A percentile compares a stretch with the other conserved stretches of the same genome.
These are phyloP conservation scores for Mrakiaceae sp. DNA, from an alignment of 1,284 basidiomycete species.

Conservation along the genomic window DNA sequence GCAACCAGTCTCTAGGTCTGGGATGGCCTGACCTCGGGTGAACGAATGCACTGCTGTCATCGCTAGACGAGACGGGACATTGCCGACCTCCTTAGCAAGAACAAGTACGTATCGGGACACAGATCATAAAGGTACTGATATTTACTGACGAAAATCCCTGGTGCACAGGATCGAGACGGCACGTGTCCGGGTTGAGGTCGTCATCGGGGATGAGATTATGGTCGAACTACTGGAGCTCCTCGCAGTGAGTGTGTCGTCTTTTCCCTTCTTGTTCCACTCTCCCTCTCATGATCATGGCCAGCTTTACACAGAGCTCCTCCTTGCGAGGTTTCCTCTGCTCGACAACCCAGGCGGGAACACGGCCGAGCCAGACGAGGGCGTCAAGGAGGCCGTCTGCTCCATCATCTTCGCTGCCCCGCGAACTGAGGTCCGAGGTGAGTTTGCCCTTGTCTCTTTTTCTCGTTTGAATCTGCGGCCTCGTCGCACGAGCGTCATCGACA, in stretches of 20 bases:
- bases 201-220: constrained; percentile 76
- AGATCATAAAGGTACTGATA: constrained; percentile 40
- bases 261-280: neutral
- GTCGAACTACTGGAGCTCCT: constrained; percentile 80
- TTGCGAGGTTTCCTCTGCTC: constrained; percentile 81
- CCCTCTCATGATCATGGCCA: constrained; percentile 12
- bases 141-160: constrained; percentile 8
- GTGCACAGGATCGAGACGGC: neutral
- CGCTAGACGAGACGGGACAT: constrained; percentile 31
- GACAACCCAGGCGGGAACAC: constrained; percentile 47
- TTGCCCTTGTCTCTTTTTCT: neutral
- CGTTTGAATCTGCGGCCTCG: neutral
- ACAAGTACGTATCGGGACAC: constrained; percentile 32
- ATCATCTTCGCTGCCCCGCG: constrained; percentile 84
- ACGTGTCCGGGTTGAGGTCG: constrained; percentile 31
- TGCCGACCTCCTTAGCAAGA: constrained; percentile 34
- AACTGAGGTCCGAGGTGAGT: constrained; percentile 72
- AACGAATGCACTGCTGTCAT: neutral
- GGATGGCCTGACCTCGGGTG: neutral
- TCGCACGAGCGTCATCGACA: too few relatives aligned
- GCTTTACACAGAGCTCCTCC: constrained; percentile 83
- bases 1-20: neutral
- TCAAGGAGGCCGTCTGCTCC: constrained; percentile 58
- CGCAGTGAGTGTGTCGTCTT: constrained; percentile 39
- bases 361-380: constrained; percentile 69